A percentile compares a stretch with the other conserved stretches of the same genome.
Conservation (phyloP, 2,329 filamentous ascomycete species). For the Pezicula carpinea region DNA sequence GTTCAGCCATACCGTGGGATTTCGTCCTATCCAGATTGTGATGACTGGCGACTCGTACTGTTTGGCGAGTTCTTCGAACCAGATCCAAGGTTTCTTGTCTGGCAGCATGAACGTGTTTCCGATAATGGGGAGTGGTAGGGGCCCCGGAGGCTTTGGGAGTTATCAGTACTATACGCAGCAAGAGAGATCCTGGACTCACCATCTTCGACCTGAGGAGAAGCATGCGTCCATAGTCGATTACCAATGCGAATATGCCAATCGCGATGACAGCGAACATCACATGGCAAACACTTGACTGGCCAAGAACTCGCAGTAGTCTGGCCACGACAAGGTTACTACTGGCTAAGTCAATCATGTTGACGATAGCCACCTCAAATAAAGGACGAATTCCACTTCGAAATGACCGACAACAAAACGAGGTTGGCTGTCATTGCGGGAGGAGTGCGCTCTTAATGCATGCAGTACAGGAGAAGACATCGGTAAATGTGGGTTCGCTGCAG, state of each 20-base stretch:
- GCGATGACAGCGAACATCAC: no score
- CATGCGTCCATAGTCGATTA: slow-evolving; percentile 1
- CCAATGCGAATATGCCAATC: background rate
- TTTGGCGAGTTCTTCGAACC: slow-evolving; percentile 16
- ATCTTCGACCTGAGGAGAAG: background rate
- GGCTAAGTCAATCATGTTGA: no score
- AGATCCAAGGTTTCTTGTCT: slow-evolving; percentile 18
- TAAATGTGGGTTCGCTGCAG: no score
- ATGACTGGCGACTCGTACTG: slow-evolving; percentile 14
- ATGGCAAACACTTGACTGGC: no score
- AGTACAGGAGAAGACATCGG: no score
- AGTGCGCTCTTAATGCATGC: background rate
- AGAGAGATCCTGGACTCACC: background rate
- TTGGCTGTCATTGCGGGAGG: no score
- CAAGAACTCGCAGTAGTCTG: no score
- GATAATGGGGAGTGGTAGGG: slow-evolving; percentile 15
- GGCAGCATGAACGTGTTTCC: slow-evolving; percentile 16
- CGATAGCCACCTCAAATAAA: no score
- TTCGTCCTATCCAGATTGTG: slow-evolving; percentile 20
- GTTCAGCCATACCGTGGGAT: slow-evolving; percentile 16
- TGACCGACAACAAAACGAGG: no score
- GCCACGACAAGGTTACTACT: no score
- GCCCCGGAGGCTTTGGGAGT: slow-evolving; percentile 15
- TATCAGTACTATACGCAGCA: no score
- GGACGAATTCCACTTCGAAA: no score